phyloP scores from a whole-genome alignment of 352 stramenopile species.

The Phytophthora sansomeana region DNA sequence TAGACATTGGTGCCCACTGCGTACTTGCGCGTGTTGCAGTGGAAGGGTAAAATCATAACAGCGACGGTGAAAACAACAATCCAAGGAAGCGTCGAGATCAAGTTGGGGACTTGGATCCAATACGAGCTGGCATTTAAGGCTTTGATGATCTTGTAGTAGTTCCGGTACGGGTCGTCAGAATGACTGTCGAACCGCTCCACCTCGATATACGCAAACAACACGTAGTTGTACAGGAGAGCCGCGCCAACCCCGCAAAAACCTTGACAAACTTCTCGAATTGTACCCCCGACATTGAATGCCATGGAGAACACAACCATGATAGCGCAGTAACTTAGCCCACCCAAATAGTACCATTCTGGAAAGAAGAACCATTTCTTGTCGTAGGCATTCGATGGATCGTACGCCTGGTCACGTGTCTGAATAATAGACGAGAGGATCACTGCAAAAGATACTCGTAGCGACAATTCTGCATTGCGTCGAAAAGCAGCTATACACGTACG shows the following conservation, averaged over 20 bases:
- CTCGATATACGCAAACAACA: constrained; percentile 53
- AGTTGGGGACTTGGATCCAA: constrained; percentile 58
- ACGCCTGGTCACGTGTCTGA: constrained; percentile 52
- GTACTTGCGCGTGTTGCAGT: constrained; percentile 74
- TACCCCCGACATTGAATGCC: constrained; percentile 71
- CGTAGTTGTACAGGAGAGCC: constrained; percentile 73
- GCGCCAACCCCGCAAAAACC: constrained; percentile 68
- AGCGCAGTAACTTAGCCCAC: constrained; percentile 69
- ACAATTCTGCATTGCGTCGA: constrained; percentile 46
- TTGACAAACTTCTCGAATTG: constrained; percentile 70
- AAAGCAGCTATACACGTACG: constrained; percentile 34
- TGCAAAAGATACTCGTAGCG: constrained; percentile 60
- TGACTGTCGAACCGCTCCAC: constrained; percentile 43
- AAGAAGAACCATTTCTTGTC: constrained; percentile 71
- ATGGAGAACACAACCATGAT: constrained; percentile 78
- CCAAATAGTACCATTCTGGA: constrained; percentile 62
- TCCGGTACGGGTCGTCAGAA: constrained; percentile 31
- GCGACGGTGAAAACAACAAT: constrained; percentile 67
- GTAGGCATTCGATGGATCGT: constrained; percentile 35
- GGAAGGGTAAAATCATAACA: constrained; percentile 62
- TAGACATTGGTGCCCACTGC: constrained; percentile 72
- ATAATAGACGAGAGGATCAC: constrained; percentile 70
- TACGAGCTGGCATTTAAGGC: constrained; percentile 61
- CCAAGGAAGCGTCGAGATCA: constrained; percentile 60
- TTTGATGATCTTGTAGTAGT: constrained; percentile 56